Conservation (phyloP, 2,329 filamentous ascomycete genomes). For the Xylaria sp. region DNA sequence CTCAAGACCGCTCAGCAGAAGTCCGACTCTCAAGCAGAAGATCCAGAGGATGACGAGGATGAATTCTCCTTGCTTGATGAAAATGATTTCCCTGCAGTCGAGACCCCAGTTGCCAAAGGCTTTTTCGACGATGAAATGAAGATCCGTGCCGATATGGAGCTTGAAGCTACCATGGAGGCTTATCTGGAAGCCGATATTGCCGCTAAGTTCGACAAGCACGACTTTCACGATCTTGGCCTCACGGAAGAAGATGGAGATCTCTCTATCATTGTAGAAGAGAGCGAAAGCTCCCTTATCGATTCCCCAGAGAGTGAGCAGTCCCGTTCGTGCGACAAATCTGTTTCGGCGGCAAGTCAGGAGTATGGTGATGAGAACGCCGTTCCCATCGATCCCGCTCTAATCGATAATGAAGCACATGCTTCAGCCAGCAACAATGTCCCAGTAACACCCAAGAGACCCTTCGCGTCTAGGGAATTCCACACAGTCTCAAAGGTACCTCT, state of each 20-base stretch:
- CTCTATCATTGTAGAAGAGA: conserved; percentile 66
- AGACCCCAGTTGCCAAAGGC: conserved; percentile 56
- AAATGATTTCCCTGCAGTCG: conserved; percentile 42
- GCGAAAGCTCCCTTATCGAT: conserved; percentile 69
- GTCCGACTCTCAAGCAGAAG: conserved; percentile 38
- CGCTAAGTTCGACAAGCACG: conserved; percentile 53
- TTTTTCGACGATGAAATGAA: conserved; percentile 74
- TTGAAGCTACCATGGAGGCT: conserved; percentile 46
- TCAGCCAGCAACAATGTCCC: conserved; percentile 52
- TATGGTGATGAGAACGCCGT: conserved; percentile 74
- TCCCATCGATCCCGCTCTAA: conserved; percentile 63
- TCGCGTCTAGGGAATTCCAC: conserved; percentile 67
- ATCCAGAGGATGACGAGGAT: conserved; percentile 41
- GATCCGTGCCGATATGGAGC: conserved; percentile 51
- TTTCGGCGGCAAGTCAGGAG: conserved; percentile 72
- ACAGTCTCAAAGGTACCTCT: conserved; percentile 83
- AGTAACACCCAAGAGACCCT: conserved; percentile 65
- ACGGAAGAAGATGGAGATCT: conserved; percentile 64
- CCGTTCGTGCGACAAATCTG: conserved; percentile 51
- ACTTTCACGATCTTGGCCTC: conserved; percentile 60
- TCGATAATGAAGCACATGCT: conserved; percentile 41
- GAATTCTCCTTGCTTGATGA: conserved; percentile 46
- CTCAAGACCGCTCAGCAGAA: conserved; percentile 52
- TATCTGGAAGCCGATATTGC: conserved; percentile 50
- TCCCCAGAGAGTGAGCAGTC: conserved; percentile 52